Evolutionary conservation across 140 eudicot species (phyloP).

Genomic region (Erigeron philadelphicus): DNA sequence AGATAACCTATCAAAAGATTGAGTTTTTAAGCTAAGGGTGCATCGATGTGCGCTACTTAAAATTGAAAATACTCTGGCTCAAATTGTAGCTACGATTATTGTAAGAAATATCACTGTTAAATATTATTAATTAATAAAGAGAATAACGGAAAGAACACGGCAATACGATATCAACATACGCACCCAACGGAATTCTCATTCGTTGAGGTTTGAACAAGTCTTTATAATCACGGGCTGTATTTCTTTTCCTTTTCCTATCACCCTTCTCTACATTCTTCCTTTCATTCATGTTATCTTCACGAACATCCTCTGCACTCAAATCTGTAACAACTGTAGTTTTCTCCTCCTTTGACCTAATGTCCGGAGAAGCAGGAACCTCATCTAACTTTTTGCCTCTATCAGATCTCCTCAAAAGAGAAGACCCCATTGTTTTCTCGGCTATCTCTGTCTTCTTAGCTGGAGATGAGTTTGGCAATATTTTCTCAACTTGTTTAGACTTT

Average conservation of each 20-base stretch:
- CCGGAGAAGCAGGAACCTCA: neutral
- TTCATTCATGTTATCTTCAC: constrained; percentile 19
- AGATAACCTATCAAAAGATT: neutral
- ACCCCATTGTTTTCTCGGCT: neutral
- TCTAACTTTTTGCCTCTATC: neutral
- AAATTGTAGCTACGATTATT: neutral
- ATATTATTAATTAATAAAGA: neutral
- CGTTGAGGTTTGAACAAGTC: constrained; percentile 23
- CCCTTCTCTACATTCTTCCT: constrained; percentile 10
- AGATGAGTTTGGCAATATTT: constrained; percentile 20
- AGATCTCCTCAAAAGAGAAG: neutral
- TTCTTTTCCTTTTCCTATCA: constrained; percentile 34
- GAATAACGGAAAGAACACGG: constrained; percentile 1
- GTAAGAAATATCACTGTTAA: neutral
- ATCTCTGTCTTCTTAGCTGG: neutral
- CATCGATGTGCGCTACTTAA: too few species aligned
- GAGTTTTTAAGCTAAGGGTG: neutral
- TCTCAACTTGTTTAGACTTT: constrained; percentile 38
- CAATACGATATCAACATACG: neutral
- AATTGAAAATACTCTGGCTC: too few species aligned
- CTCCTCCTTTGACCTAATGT: neutral
- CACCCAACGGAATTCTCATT: constrained; percentile 39
- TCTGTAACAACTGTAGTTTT: neutral
- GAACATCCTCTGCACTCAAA: neutral
- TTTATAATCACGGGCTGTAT: constrained; percentile 29